phyloP scores from a whole-genome alignment of 371 early-diverging fungal genomes.

The Apophysomyces sp. region DNA sequence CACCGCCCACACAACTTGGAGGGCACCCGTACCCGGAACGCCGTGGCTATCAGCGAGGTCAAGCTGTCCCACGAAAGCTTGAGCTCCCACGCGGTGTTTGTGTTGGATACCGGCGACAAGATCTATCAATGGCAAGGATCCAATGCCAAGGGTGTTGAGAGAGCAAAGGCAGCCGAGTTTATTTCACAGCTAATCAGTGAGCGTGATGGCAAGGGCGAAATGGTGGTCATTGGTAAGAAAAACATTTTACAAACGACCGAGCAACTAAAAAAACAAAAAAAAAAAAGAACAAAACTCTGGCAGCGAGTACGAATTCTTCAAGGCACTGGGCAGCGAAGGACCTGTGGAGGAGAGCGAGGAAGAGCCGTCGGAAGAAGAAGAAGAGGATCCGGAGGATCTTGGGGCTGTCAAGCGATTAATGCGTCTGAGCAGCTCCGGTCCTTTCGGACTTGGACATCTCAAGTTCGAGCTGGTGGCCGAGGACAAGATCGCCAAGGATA shows the following conservation, averaged over 20 bases:
- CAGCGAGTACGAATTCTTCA: conserved; percentile 64
- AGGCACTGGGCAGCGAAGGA: conserved; percentile 66
- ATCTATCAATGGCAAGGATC: conserved; percentile 80
- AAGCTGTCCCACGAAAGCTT: conserved; percentile 50
- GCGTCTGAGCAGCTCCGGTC: conserved; percentile 32
- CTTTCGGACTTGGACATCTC: conserved; percentile 31
- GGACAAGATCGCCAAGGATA: conserved; percentile 39
- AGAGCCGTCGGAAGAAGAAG: conserved; percentile 39
- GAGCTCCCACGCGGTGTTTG: conserved; percentile 77
- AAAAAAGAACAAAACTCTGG: conserved; percentile 62
- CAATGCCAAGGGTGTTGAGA: conserved; percentile 65
- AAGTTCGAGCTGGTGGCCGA: conserved; percentile 50
- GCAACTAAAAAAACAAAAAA: neutral
- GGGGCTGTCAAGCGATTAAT: conserved; percentile 49
- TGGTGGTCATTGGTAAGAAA: conserved; percentile 62
- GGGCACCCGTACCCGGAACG: conserved; percentile 41
- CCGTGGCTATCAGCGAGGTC: conserved; percentile 69
- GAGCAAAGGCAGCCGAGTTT: conserved; percentile 73
- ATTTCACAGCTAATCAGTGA: conserved; percentile 61
- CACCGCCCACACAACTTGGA: conserved; percentile 46
- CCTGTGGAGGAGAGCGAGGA: conserved; percentile 38
- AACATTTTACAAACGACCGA: neutral
- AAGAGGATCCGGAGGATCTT: conserved; percentile 29
- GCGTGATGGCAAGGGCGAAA: conserved; percentile 61
- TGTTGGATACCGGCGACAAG: conserved; percentile 69